Evolutionary conservation across 139 green algal species (phyloP), one percentile per base, ranked within the genome.

Genomic region (Auxenochlorella protothecoides): DNA sequence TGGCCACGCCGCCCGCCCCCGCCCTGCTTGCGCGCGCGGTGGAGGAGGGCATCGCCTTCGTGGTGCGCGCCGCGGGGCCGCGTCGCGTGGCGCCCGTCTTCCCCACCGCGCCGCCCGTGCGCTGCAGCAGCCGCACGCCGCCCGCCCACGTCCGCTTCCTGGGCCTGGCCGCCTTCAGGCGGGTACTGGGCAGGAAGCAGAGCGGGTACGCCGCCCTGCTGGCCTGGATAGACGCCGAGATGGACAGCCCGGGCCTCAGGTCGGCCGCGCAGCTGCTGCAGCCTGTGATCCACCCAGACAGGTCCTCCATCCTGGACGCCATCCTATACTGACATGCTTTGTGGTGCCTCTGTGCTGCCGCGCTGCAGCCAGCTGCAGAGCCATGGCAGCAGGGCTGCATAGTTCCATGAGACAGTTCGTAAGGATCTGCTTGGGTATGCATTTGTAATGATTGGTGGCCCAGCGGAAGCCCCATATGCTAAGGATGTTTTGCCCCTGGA

Each of bases 151-250:
- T 79, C 69, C 71, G 80, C 13, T 93, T 84, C 81, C 79, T 95
- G 66, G 88, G 85, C 14, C 77, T 93, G 9, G 70, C 71, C 8
- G 89, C 89, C 5, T 92, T 92, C 71, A 64, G 71, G 8, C 66
- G 53, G 0, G 82, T 91, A 59, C 76, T 95, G 63, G 3, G 51
- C 44, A 74, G 80, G 61, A 92, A 91, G 72, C 85, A 87, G 71
- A 27, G 71, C n/a, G 12, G 52, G 44, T 85, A 84, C 69, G 13
- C 6, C 0, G 16, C 53, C 0, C 62, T 88, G 62, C 74, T 90
- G 64, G 63, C 67, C 0, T 15, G 54, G 63, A 73, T 92, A 52
- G 59, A 78, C 11, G n/a, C 27, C 13, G 68, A 79, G 65, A 72
- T 90, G 54, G 59, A 66, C 5, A 53, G 65, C 6, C 74, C 76